Percentiles rank a stretch among this genome's conserved stretches.
phyloP scores from a whole-genome alignment of 1,284 basidiomycete genomes.

The Vanrija humicola region DNA sequence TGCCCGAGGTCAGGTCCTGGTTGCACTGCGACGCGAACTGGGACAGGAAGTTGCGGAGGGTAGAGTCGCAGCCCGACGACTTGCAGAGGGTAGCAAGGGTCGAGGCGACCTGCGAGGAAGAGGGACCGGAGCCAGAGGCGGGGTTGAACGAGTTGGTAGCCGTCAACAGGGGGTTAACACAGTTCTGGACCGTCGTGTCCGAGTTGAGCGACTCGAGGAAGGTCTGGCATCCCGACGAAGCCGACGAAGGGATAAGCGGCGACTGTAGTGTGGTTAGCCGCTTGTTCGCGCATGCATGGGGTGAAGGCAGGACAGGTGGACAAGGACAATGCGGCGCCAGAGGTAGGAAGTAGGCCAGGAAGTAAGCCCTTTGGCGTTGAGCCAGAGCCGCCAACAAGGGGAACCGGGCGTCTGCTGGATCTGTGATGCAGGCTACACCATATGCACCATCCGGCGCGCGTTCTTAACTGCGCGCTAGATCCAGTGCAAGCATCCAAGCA shows the following conservation, averaged over 20 bases:
- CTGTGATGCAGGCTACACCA: too few species aligned
- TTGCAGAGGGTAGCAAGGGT: slow-evolving; percentile 63
- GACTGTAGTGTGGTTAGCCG: slow-evolving; percentile 1
- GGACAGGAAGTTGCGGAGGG: slow-evolving; percentile 61
- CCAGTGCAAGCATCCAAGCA: too few species aligned
- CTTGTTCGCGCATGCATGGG: too few species aligned
- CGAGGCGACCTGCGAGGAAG: slow-evolving; percentile 53
- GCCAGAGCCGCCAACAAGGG: background rate
- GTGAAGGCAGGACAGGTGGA: too few species aligned
- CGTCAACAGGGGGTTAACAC: slow-evolving; percentile 62
- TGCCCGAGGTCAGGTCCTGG: slow-evolving; percentile 58
- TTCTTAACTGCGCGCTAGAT: too few species aligned
- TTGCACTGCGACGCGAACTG: slow-evolving; percentile 67
- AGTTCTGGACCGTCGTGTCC: slow-evolving; percentile 58
- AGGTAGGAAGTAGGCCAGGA: background rate
- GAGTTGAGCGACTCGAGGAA: slow-evolving; percentile 65
- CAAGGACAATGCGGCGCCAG: background rate
- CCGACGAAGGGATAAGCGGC: slow-evolving; percentile 54
- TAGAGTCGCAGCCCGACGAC: slow-evolving; percentile 55
- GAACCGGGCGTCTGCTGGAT: too few species aligned
- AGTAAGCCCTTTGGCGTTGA: background rate
- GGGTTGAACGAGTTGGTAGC: slow-evolving; percentile 63
- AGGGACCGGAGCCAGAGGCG: slow-evolving; percentile 54
- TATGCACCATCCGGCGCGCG: too few species aligned
- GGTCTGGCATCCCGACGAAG: slow-evolving; percentile 58